Base-by-base conservation (phyloP, 306 rosid species). In the Sindora glabra region DNA sequence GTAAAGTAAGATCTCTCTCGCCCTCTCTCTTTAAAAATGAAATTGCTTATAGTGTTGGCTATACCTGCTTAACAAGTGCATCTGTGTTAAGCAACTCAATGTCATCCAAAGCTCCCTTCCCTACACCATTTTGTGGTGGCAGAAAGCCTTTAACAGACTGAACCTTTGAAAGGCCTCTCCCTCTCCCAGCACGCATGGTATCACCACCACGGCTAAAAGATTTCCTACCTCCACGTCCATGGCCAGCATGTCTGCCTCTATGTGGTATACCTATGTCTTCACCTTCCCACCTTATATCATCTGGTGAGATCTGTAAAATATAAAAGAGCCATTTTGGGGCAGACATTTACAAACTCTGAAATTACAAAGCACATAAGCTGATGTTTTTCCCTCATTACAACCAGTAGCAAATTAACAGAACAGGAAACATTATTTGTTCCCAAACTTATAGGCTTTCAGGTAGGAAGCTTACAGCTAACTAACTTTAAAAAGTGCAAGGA, bases 241-340 rank as follows among this genome's bases (percentile, higher is more conserved):
- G 89, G 53, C 86, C 87, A 3, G 79, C 21, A 22, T 71, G 77
- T 25, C 74, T 55, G 29, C 79, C 83, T 72, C 77, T 79, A 63
- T 63, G 86, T 29, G 64, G 22, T 34, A 74, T 59, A 67, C 76
- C 79, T 2, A 53, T 75, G 38, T 81, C 88, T 41, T 80, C 92
- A 25, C 77, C 83, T 40, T 86, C 96, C 99, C 99, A 94, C 65
- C 74, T 79, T 60, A 94, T 77, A 75, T 89, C 99, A 71, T 79
- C 91, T 0, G 83, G 84, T 24, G 94, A 80, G 53, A 86, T 86
- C 99, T 89, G 89, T 41, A 33, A n/a, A n/a, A n/a, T n/a, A n/a
- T n/a, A n/a, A n/a, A n/a, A n/a, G n/a, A n/a, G n/a, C n/a, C n/a
- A n/a, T n/a, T n/a, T n/a, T n/a, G n/a, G n/a, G n/a, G n/a, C n/a